Base-by-base conservation (phyloP, 2,329 filamentous ascomycete species). In the Lanzia echinophila region DNA sequence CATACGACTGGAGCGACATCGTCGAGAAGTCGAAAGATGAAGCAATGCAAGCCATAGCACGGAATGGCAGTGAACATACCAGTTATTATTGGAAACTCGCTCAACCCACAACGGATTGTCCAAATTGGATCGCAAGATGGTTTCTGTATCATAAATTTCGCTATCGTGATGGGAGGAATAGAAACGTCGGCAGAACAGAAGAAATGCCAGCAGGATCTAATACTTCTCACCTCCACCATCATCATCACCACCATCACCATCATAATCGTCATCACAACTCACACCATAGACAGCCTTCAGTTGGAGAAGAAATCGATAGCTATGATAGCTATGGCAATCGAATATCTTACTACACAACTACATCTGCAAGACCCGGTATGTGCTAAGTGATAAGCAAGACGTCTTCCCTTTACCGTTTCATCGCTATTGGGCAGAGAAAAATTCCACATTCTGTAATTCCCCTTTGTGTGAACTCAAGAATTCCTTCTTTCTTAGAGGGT, bases 141-240 rank as follows among this genome's bases (percentile, higher is more conserved):
- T 68, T 67, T 43, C 56, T 68, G 3, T 68, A 68, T 49, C 65
- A 68, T 43, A 68, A 68, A 50, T 68, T 68, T 47, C 64, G 66
- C 17, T 67, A 68, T 45, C 59, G 65, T 45, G 66, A 68, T 55
- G 66, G 66, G 3, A 59, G 66, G 31, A 68, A 68, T 47, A 57
- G 63, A 48, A 62, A 60, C 22, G 11, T 19, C 12, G 17, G 42
- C 19, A 13, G 43, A 47, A 13, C 31, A 2, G 7, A 22, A 3
- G 12, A 33, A n/a, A n/a, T n/a, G n/a, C n/a, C n/a, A n/a, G n/a
- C n/a, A n/a, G n/a, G n/a, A n/a, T 31, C 20, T 12, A 38, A 13
- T 11, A 43, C 10, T 33, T 33, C 44, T 32, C 36, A 28, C 4
- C 31, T 38, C 22, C 32, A 8, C 42, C 36, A 55, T 33, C 28